Evolutionary conservation across 2,329 filamentous ascomycete genomes (phyloP).

Genomic region (Talaromyces sp.): DNA sequence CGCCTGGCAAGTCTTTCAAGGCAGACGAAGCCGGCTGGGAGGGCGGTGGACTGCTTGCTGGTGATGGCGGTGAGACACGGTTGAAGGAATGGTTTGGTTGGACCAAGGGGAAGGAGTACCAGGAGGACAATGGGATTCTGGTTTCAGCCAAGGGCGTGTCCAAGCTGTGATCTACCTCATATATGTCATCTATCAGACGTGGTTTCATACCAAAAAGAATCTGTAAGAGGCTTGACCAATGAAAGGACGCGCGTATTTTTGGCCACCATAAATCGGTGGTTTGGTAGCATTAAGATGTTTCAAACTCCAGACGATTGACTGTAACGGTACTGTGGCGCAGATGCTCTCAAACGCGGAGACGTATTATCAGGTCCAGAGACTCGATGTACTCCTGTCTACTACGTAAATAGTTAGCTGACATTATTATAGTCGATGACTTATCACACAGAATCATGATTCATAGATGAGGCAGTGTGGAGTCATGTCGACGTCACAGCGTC

Average conservation of each 20-base stretch:
- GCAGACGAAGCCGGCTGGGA: slow-evolving; percentile 67
- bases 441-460: slow-evolving; percentile 6
- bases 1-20: slow-evolving; percentile 61
- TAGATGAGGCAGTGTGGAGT: slow-evolving; percentile 1
- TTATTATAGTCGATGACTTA: too few relatives aligned
- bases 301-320: neutral
- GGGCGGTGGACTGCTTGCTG: slow-evolving; percentile 58
- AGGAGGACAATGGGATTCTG: slow-evolving; percentile 61
- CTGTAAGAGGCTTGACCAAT: neutral
- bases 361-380: neutral
- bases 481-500: slow-evolving; percentile 5
- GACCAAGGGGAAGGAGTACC: slow-evolving; percentile 68
- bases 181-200: neutral
- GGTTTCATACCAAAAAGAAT: neutral
- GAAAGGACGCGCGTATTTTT: neutral
- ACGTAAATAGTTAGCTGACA: too few relatives aligned
- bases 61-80: slow-evolving; percentile 68
- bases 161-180: neutral
- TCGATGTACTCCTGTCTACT: neutral
- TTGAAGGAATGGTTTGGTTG: slow-evolving; percentile 74
- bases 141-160: slow-evolving; percentile 44
- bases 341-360: neutral
- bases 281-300: slow-evolving; percentile 11
- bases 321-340: slow-evolving; percentile 16
- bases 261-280: neutral